Evolutionary conservation across 208 protist genomes (phyloP).

Genomic region (Leishmania mexicana): DNA sequence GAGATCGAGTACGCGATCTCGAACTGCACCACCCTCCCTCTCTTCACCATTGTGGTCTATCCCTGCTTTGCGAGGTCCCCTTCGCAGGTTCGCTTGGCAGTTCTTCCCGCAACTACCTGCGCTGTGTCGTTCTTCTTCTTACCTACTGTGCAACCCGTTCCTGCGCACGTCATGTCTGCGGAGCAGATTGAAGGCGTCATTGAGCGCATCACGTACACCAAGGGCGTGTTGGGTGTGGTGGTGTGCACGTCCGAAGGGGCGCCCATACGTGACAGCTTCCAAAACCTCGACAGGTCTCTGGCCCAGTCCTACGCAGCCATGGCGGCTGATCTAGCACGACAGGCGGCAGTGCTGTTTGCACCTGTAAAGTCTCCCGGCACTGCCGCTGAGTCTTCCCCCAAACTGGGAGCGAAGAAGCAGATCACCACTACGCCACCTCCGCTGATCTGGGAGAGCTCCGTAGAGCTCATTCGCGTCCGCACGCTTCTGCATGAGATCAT

Average conservation of each 20-base stretch:
- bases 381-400: neutral
- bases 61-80: neutral
- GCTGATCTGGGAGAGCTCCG: slow-evolving; percentile 43
- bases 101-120: neutral
- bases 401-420: slow-evolving; percentile 14
- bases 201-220: slow-evolving; percentile 89
- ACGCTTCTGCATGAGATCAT: slow-evolving; percentile 77
- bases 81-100: neutral
- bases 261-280: slow-evolving; percentile 85
- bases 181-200: slow-evolving; percentile 74
- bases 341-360: slow-evolving; percentile 33
- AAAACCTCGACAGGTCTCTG: slow-evolving; percentile 71
- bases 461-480: slow-evolving; percentile 76
- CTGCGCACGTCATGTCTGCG: slow-evolving; percentile 31
- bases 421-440: slow-evolving; percentile 6
- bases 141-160: neutral
- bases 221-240: slow-evolving; percentile 80
- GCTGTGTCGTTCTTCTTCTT: neutral
- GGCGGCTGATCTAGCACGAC: slow-evolving; percentile 53
- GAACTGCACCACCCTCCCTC: neutral
- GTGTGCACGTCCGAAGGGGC: slow-evolving; percentile 74
- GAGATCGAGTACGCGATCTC: neutral
- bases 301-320: slow-evolving; percentile 58
- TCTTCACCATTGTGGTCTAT: neutral
- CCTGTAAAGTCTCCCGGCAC: slow-evolving; percentile 8